Percentiles rank a stretch among this genome's conserved stretches.
Evolutionary conservation across 345 rosid genomes (phyloP).

Genomic region (Firmiana major): DNA sequence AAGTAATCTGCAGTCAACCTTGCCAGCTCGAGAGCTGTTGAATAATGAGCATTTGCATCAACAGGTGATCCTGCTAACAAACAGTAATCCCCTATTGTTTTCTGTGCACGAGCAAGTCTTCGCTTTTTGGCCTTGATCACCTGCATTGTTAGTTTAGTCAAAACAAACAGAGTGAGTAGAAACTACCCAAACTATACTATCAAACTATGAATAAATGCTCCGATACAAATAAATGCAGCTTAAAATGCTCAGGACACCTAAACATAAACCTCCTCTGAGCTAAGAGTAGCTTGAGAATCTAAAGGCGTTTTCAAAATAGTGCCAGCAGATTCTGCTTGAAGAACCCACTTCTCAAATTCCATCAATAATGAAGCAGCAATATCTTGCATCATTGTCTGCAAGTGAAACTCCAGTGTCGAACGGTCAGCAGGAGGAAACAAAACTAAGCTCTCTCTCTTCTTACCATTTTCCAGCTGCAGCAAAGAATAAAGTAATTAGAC

Average conservation of each 20-base stretch:
- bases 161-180: slow-evolving; percentile 26
- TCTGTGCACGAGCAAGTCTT: slow-evolving; percentile 91
- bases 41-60: slow-evolving; percentile 97
- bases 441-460: slow-evolving; percentile 55
- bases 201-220: slow-evolving; percentile 4
- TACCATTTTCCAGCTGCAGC: slow-evolving; percentile 79
- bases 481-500: slow-evolving; percentile 19
- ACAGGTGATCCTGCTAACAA: slow-evolving; percentile 98
- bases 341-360: slow-evolving; percentile 97
- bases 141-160: slow-evolving; percentile 36
- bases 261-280: slow-evolving; percentile 97
- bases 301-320: slow-evolving; percentile 92
- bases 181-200: slow-evolving; percentile 10
- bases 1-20: slow-evolving; percentile 87
- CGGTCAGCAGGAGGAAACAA: slow-evolving; percentile 91
- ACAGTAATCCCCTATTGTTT: slow-evolving; percentile 98
- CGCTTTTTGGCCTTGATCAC: slow-evolving; percentile 96
- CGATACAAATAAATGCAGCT: slow-evolving; percentile 28
- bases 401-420: slow-evolving; percentile 79
- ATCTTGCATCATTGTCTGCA: slow-evolving; percentile 98
- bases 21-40: slow-evolving; percentile 84
- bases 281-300: slow-evolving; percentile 98
- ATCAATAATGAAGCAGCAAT: slow-evolving; percentile 82
- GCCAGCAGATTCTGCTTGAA: slow-evolving; percentile 86
- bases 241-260: slow-evolving; percentile 84